A percentile compares a stretch with the other conserved stretches of the same genome.
phyloP scores from a whole-genome alignment of 2,329 filamentous ascomycete genomes.

The Hypoxylon sp. region DNA sequence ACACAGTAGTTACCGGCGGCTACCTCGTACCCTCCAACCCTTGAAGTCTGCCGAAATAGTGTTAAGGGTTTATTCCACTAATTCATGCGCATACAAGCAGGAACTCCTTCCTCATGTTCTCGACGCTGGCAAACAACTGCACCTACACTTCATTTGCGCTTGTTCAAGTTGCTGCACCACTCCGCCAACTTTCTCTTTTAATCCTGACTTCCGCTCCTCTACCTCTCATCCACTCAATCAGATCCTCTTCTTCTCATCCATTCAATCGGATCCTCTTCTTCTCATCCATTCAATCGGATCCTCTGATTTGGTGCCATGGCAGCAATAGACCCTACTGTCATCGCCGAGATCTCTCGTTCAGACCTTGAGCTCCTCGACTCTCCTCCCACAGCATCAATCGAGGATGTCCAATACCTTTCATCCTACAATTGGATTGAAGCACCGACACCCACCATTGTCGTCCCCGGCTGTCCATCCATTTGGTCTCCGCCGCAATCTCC shows the following conservation, averaged over 20 bases:
- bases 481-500: conserved; percentile 54
- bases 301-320: not conserved
- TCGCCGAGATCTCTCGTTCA: conserved; percentile 22
- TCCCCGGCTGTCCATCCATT: conserved; percentile 59
- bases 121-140: not conserved
- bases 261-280: no score
- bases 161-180: not conserved
- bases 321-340: conserved; percentile 3
- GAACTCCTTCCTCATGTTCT: not conserved
- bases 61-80: no score
- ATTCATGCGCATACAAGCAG: not conserved
- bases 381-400: conserved; percentile 50
- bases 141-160: no score
- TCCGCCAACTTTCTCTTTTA: not conserved
- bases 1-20: no score
- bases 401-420: conserved; percentile 56
- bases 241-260: not conserved
- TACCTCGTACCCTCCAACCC: no score
- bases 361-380: conserved; percentile 5
- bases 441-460: conserved; percentile 57
- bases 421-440: conserved; percentile 66
- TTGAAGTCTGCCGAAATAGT: no score
- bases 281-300: no score
- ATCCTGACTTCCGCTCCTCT: not conserved
- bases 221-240: not conserved